Evolutionary conservation across 345 rosid species (phyloP).

Genomic region (Eucalyptus rudis): DNA sequence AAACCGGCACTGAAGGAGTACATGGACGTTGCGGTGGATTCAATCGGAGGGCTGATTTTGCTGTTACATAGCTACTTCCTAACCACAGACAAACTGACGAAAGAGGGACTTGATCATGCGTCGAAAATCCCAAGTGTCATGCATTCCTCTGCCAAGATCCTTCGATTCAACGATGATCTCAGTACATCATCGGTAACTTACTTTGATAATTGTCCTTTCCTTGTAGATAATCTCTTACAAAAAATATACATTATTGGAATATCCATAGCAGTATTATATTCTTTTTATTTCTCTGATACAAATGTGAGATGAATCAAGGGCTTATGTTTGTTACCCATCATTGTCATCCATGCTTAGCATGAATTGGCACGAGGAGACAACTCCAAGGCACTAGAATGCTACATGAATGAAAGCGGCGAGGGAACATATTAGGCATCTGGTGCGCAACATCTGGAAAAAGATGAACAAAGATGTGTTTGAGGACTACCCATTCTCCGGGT

Average conservation of each 20-base stretch:
- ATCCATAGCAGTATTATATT: not conserved
- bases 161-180: not conserved
- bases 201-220: not conserved
- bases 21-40: not conserved
- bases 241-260: not conserved
- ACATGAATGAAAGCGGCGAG: not conserved
- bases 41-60: not conserved
- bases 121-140: not conserved
- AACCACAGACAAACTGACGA: not conserved
- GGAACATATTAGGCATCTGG: not conserved
- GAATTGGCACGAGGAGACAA: not conserved
- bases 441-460: not conserved
- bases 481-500: not conserved
- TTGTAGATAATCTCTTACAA: fast-evolving
- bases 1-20: too few relatives aligned
- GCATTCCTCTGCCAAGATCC: not conserved
- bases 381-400: not conserved
- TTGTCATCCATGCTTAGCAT: not conserved
- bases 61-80: not conserved
- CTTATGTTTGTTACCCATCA: not conserved
- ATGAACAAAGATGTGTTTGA: not conserved
- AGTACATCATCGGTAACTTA: constrained; percentile 2
- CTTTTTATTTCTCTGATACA: too few relatives aligned
- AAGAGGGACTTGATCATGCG: not conserved
- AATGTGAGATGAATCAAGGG: fast-evolving